phyloP scores from a whole-genome alignment of 2,329 filamentous ascomycete species.

The Lasiodiplodia gonubiensis region DNA sequence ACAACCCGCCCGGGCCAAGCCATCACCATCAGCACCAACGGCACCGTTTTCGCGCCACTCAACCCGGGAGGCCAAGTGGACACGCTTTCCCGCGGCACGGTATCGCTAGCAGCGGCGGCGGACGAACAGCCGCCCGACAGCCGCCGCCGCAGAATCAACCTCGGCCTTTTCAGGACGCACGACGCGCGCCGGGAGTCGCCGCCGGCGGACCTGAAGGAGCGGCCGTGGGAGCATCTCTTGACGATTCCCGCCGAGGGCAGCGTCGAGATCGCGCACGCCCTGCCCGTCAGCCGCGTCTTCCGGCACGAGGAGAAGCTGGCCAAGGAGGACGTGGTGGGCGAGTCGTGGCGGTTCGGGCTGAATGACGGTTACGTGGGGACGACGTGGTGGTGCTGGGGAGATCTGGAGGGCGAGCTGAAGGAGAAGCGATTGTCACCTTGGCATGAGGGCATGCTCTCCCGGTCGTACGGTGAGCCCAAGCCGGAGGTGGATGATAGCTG shows the following conservation, averaged over 20 bases:
- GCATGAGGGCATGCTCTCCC: constrained; percentile 4
- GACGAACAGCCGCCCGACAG: neutral
- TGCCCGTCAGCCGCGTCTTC: constrained; percentile 18
- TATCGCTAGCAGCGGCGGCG: neutral
- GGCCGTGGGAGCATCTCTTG: constrained; percentile 9
- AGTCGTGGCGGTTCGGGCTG: constrained; percentile 8
- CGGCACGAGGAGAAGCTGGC: neutral
- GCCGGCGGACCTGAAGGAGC: constrained; percentile 21
- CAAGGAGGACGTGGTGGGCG: constrained; percentile 9
- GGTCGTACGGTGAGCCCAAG: neutral
- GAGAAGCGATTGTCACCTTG: constrained; percentile 20
- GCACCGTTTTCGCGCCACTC: neutral
- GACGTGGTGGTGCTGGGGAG: constrained; percentile 31
- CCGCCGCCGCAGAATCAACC: neutral
- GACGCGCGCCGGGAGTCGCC: neutral
- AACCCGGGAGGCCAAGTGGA: neutral
- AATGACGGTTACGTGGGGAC: constrained; percentile 25
- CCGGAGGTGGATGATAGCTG: constrained; percentile 16
- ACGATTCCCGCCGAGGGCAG: constrained; percentile 25
- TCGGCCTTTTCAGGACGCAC: neutral
- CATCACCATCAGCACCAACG: constrained; percentile 1
- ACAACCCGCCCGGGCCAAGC: neutral
- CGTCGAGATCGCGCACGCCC: constrained; percentile 16
- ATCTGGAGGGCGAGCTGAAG: constrained; percentile 22
- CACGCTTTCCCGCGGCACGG: neutral